Conservation (phyloP, 108 stramenopile species). For the Aurantiochytrium sp. region DNA sequence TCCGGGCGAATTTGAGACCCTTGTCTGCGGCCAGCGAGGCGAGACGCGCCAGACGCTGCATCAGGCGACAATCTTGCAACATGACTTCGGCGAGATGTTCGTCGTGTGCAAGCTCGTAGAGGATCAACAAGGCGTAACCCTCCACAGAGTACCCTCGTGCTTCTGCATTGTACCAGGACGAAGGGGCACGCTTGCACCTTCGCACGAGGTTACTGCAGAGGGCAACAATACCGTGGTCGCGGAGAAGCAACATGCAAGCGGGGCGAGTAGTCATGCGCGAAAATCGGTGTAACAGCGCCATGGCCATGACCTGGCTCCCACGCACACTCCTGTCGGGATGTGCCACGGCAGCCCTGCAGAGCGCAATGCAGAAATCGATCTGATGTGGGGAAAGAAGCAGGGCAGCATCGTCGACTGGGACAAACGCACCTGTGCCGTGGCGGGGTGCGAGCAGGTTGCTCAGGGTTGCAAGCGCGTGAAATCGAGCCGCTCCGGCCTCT, state of each 20-base stretch:
- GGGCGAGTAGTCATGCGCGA: background rate
- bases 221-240: background rate
- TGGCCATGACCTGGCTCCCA: background rate
- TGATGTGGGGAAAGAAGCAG: background rate
- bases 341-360: background rate
- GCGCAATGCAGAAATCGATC: background rate
- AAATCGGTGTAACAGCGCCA: background rate
- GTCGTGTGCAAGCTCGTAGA: background rate
- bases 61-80: background rate
- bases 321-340: background rate
- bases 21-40: background rate
- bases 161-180: background rate
- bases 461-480: background rate
- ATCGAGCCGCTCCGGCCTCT: background rate
- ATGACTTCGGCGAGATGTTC: background rate
- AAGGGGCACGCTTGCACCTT: background rate
- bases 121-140: background rate
- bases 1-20: background rate
- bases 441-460: background rate
- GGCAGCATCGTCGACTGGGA: background rate
- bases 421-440: background rate
- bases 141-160: background rate
- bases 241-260: background rate
- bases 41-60: background rate
- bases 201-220: background rate